These are phyloP conservation scores for Geoglossum cookeanum DNA, from an alignment of 2,329 filamentous ascomycete species.

Conservation along the genomic window DNA sequence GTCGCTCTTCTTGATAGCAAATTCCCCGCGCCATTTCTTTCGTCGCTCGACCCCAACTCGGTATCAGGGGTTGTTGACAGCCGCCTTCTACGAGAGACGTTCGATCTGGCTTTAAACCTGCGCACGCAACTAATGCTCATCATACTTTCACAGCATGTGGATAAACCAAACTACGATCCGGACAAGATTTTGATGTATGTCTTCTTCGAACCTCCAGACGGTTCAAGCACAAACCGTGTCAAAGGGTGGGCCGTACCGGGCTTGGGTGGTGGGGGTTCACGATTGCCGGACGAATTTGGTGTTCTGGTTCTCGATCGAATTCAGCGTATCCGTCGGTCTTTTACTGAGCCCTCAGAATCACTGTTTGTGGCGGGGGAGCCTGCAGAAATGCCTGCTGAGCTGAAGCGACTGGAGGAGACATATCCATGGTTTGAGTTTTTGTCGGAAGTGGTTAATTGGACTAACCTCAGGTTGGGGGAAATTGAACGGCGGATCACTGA, in stretches of 20 bases:
- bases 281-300: constrained; percentile 19
- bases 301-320: constrained; percentile 21
- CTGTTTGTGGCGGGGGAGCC: constrained; percentile 1
- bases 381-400: constrained; percentile 17
- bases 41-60: constrained; percentile 7
- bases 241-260: constrained; percentile 11
- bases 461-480: constrained; percentile 24
- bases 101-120: constrained; percentile 31
- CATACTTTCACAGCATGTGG: constrained; percentile 19
- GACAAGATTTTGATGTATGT: constrained; percentile 20
- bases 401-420: constrained; percentile 23
- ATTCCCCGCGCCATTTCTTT: constrained; percentile 19
- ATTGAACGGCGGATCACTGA: constrained; percentile 23
- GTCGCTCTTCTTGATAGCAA: constrained; percentile 15
- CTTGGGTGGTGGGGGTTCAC: constrained; percentile 21
- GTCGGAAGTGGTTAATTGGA: constrained; percentile 26
- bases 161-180: constrained; percentile 20
- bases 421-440: constrained; percentile 34
- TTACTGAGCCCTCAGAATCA: constrained; percentile 14
- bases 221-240: constrained; percentile 11
- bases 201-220: constrained; percentile 18
- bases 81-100: constrained; percentile 23
- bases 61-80: constrained; percentile 17
- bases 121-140: constrained; percentile 34
- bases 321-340: constrained; percentile 18